Evolutionary conservation across 2,329 filamentous ascomycete genomes (phyloP), one percentile per base, ranked within the genome.

Genomic region (Trichophyton mentagrophytes): DNA sequence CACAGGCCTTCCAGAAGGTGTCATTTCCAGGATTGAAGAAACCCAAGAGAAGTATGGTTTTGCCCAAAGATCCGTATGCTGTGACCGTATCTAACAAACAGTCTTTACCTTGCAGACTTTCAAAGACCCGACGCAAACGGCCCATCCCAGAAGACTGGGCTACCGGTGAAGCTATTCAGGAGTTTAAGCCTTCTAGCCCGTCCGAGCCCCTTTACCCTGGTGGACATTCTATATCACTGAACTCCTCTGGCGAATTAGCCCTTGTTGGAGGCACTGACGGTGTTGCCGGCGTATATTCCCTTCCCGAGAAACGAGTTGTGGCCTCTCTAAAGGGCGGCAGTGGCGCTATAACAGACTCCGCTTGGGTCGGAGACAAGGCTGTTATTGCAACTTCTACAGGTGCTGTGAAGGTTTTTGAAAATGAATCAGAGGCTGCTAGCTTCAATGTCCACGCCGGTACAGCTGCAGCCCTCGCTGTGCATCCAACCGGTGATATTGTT

Each of bases 41-140:
- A 88, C 88, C 68, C 89, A 96, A 71, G 81, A 87, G 72, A 82
- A 82, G 88, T 93, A 82, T 6, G 36, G 22, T 15, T 59, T 60
- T 51, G 36, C n/a, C 22, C 17, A 46, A 40, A 36, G 9, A 36
- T 36, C 38, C 3, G 15, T 40, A 49, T 9, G 5, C 6, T 13
- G 20, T 58, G 42, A 5, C 40, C 62, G n/a, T 69, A 61, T 67
- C 63, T 60, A 67, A 59, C 25, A 66, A 64, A 64, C 67, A n/a
- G n/a, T n/a, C 62, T 49, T 20, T 3, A 9, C 27, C 22, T 22
- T 36, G n/a, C 13, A 95, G 89, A 68, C 81, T 97, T 62, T 93
- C 89, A 62, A 89, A 90, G 72, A 87, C 87, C 56, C 88, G 93
- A 69, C 89, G 92, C 77, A 96, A 95, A 81, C 87, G 93, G 63